Evolutionary conservation across 257 asterid genomes (phyloP), one percentile per base, ranked within the genome.

Genomic region (Solanum verrucosum): DNA sequence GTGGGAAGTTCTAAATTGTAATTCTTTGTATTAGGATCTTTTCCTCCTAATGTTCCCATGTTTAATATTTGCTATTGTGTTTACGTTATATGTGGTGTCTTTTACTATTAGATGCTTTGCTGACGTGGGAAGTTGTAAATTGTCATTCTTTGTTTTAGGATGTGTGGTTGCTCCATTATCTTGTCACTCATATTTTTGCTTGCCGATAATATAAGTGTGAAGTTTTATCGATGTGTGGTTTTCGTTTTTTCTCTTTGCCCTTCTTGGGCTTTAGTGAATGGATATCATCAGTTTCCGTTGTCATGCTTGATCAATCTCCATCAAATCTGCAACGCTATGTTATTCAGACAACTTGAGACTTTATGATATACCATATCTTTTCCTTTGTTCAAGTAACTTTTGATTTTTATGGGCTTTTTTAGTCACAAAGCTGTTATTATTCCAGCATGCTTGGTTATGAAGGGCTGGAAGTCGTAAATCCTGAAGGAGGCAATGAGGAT

Each of bases 401-500:
- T 82, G 70, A 49, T 82, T 82, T 82, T 60, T 82, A 31, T 49
- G 86, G 42, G 29, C 7, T 42, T 82, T 46, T 82, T 79, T 56
- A 46, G 88, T 75, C 88, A 44, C 79, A 77, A 18, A 18, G 60
- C 16, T 74, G 15, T 87, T 78, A 65, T 72, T 88, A n/a, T 60
- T 78, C 78, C 91, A 97, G 99, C 86, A 13, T 95, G 90, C 92
- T 95, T 85, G 98, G 98, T 87, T 90, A 93, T 83, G 99, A 97
- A 93, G 99, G 99, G 20, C 88, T 97, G 92, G 99, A 97, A 92
- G 99, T 97, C 86, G 94, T 97, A 91, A 97, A 97, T 92, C 99
- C 99, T 6, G 99, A 97, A 89, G 99, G 99, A 90, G 98, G 98
- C 86, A 97, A 93, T 92, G 99, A 96, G 88, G 99, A 96, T 89